Percentiles rank a stretch among this genome's conserved stretches.
Conservation (phyloP, 1,284 basidiomycete genomes). For the Inonotus hispidus region DNA sequence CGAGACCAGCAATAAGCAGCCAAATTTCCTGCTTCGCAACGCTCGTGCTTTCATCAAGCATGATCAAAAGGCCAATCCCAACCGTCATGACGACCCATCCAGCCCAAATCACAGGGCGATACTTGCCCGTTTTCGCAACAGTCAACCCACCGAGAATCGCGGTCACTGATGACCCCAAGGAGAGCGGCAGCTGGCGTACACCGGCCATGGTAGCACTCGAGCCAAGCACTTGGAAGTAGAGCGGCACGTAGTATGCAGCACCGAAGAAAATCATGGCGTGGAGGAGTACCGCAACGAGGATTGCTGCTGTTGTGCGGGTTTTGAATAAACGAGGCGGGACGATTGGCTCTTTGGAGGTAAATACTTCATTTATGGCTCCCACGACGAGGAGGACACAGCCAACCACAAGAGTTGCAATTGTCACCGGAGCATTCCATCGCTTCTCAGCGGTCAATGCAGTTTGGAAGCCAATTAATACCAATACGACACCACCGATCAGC, state of each 20-base stretch:
- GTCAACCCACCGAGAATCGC: constrained; percentile 13
- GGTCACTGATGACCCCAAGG: constrained; percentile 29
- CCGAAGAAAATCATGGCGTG: constrained; percentile 38
- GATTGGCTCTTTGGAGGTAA: constrained; percentile 46
- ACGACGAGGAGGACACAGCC: constrained; percentile 38
- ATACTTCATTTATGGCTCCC: constrained; percentile 40
- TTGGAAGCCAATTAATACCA: constrained; percentile 40
- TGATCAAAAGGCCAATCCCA: constrained; percentile 33
- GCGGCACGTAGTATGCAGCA: constrained; percentile 28
- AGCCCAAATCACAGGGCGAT: constrained; percentile 20
- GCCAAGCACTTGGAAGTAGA: constrained; percentile 41
- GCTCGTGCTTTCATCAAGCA: constrained; percentile 29
- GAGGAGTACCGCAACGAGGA: constrained; percentile 35
- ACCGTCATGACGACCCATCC: constrained; percentile 28
- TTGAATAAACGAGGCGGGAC: constrained; percentile 45
- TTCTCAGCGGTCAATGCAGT: constrained; percentile 27
- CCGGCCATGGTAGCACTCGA: constrained; percentile 39
- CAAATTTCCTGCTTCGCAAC: constrained; percentile 30
- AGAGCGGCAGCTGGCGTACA: constrained; percentile 40
- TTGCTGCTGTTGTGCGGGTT: constrained; percentile 39
- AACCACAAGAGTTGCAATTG: constrained; percentile 45
- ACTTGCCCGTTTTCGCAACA: constrained; percentile 12
- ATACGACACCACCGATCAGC: constrained; percentile 40
- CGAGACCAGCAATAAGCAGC: constrained; percentile 31
- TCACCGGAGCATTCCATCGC: constrained; percentile 28